Evolutionary conservation across 2,329 filamentous ascomycete genomes (phyloP).

Genomic region (Pestalotiopsis sp.): DNA sequence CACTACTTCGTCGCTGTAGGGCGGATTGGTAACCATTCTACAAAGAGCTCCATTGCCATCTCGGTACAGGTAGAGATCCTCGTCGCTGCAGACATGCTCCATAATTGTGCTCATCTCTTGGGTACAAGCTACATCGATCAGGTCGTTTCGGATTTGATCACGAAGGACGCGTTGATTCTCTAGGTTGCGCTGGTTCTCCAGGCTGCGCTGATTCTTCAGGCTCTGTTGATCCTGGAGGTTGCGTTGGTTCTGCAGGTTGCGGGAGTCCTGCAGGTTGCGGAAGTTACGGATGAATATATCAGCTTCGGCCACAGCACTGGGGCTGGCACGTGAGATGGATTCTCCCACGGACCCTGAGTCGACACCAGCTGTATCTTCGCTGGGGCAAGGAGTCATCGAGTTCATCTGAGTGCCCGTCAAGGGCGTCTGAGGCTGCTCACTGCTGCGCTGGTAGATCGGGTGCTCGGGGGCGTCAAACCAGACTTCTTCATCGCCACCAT

Average conservation of each 20-base stretch:
- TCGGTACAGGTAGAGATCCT: neutral
- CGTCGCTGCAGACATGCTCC: neutral
- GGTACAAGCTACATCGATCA: neutral
- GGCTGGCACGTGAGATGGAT: neutral
- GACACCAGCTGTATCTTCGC: neutral
- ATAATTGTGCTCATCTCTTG: constrained; percentile 3
- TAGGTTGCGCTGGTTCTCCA: too few relatives aligned
- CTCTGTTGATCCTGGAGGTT: too few relatives aligned
- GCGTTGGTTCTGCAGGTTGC: too few relatives aligned
- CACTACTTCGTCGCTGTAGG: constrained; percentile 20
- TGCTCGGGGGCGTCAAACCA: neutral
- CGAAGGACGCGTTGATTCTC: too few relatives aligned
- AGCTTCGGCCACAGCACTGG: constrained; percentile 8
- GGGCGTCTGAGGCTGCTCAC: neutral
- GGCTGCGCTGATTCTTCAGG: too few relatives aligned
- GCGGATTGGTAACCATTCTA: constrained; percentile 17
- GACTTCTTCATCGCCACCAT: neutral
- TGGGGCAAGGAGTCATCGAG: neutral
- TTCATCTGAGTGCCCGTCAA: neutral
- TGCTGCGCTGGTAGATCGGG: too few relatives aligned
- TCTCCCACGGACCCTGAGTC: neutral
- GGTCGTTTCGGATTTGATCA: constrained; percentile 8
- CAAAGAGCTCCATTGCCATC: constrained; percentile 11
- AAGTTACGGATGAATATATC: constrained; percentile 10
- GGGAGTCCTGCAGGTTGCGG: too few relatives aligned